Evolutionary conservation across 2,329 filamentous ascomycete species (phyloP).

Genomic region (Botrytis tulipae): DNA sequence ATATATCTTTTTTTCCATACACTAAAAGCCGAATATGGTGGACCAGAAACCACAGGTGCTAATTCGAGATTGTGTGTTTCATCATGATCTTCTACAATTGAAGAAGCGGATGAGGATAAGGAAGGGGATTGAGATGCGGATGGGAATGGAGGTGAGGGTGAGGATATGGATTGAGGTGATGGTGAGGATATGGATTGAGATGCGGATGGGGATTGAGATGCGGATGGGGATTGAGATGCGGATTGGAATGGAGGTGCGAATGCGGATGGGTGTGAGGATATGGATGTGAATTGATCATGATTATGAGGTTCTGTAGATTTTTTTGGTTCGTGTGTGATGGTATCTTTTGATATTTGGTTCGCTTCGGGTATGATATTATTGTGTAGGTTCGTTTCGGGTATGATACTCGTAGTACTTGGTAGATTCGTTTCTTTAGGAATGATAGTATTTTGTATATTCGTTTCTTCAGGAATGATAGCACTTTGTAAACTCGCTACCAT

Average conservation of each 20-base stretch:
- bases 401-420: conserved; percentile 20
- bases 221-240: no score
- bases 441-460: conserved; percentile 24
- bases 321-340: conserved; percentile 23
- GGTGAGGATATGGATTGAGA: no score
- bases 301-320: conserved; percentile 4
- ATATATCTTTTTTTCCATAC: conserved; percentile 50
- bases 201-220: no score
- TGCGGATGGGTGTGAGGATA: no score
- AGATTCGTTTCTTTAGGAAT: conserved; percentile 6
- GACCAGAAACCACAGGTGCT: conserved; percentile 32
- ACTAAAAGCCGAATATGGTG: conserved; percentile 37
- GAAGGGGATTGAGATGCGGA: no score
- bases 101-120: conserved; percentile 17
- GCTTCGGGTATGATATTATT: no score
- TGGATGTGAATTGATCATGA: conserved; percentile 2
- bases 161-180: no score
- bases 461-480: background rate
- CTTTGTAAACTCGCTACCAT: conserved; percentile 25
- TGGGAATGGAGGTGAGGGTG: no score
- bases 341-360: conserved; percentile 21
- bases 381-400: conserved; percentile 14
- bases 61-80: conserved; percentile 35
- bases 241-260: no score
- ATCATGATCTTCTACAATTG: conserved; percentile 28